Conservation (phyloP, 2,329 filamentous ascomycete species). For the Scytalidium lignicola region DNA sequence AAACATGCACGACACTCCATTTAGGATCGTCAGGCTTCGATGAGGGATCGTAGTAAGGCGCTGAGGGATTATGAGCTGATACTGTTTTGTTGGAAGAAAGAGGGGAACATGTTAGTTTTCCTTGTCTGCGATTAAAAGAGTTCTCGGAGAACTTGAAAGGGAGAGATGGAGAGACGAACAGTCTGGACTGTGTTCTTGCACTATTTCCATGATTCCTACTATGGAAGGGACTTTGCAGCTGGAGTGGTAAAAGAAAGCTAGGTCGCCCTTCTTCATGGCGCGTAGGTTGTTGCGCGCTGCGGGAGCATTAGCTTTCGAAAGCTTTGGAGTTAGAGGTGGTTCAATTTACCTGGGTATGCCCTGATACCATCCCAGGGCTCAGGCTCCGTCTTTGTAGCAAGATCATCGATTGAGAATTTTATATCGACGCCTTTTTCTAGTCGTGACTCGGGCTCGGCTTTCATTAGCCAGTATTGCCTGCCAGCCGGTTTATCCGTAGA, state of each 20-base stretch:
- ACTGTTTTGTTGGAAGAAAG: constrained; percentile 40
- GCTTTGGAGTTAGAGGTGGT: constrained; percentile 7
- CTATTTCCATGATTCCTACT: constrained; percentile 83
- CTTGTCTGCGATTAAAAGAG: too few relatives aligned
- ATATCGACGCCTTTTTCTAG: constrained; percentile 84
- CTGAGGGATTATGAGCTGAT: constrained; percentile 63
- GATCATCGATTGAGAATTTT: constrained; percentile 89
- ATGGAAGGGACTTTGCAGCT: constrained; percentile 88
- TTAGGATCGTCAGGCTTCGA: constrained; percentile 65
- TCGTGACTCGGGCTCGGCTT: constrained; percentile 82
- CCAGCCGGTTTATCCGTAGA: constrained; percentile 6
- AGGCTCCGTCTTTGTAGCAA: constrained; percentile 65
- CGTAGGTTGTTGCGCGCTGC: constrained; percentile 82
- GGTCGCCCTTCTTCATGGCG: constrained; percentile 84
- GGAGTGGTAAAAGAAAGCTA: constrained; percentile 96
- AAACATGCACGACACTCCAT: constrained; percentile 88
- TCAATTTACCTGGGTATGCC: constrained; percentile 38
- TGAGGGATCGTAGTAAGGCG: constrained; percentile 80
- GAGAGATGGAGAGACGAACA: constrained; percentile 38
- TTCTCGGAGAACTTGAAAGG: too few relatives aligned
- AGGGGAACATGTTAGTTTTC: too few relatives aligned
- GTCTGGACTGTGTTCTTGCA: constrained; percentile 76
- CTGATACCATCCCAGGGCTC: constrained; percentile 83
- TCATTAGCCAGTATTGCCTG: constrained; percentile 71
- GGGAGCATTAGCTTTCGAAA: constrained; percentile 18